phyloP scores from a whole-genome alignment of 169 alveolate species.

The Eimeria necatrix region DNA sequence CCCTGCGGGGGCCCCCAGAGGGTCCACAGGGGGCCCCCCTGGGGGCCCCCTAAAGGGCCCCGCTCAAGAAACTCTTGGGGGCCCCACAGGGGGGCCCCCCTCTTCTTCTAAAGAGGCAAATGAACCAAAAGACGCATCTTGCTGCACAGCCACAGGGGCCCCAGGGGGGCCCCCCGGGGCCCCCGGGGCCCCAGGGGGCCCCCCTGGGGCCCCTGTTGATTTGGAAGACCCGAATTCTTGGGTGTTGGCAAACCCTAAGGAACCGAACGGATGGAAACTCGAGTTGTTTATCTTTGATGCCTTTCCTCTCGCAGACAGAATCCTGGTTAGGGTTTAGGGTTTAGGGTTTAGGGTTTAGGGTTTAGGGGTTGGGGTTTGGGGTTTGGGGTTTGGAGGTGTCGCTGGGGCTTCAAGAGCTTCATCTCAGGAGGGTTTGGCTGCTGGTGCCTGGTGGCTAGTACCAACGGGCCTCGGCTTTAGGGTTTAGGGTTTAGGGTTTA shows the following conservation, averaged over 20 bases:
- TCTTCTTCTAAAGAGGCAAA: not conserved
- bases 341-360: no score
- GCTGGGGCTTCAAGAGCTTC: no score
- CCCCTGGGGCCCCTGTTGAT: not conserved
- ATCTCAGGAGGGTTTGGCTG: no score
- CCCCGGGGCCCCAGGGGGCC: not conserved
- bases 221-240: not conserved
- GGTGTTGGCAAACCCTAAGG: not conserved
- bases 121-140: not conserved
- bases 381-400: not conserved
- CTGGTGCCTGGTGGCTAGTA: no score
- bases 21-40: no score
- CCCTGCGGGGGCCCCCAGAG: no score
- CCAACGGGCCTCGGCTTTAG: not conserved
- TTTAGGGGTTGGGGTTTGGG: not conserved
- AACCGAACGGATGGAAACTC: conserved; percentile 34
- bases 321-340: conserved; percentile 43
- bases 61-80: no score
- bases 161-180: not conserved
- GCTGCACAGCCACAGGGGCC: conserved; percentile 11
- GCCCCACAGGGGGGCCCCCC: no score
- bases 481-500: not conserved
- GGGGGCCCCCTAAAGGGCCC: no score
- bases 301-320: conserved; percentile 39
- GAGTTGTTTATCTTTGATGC: conserved; percentile 69